Conservation (phyloP, 768 basidiomycete species). For the Vishniacozyma victoriae region DNA sequence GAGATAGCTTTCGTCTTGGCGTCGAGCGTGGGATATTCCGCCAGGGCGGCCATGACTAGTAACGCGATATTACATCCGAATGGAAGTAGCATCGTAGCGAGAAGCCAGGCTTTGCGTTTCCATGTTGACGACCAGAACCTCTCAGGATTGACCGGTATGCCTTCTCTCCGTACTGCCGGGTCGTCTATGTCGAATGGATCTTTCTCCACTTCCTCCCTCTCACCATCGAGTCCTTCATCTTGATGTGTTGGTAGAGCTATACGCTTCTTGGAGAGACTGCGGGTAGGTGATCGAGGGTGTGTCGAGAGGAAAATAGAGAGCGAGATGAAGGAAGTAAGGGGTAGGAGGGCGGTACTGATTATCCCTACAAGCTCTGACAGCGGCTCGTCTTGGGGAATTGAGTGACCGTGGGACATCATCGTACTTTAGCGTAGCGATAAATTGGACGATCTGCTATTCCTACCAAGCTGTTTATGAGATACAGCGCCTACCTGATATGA, state of each 20-base stretch:
- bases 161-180: slow-evolving; percentile 21
- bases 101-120: slow-evolving; percentile 17
- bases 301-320: slow-evolving; percentile 27
- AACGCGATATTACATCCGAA: slow-evolving; percentile 24
- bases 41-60: slow-evolving; percentile 16
- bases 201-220: slow-evolving; percentile 12
- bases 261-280: slow-evolving; percentile 2
- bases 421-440: too few species aligned
- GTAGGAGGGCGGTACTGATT: slow-evolving; percentile 24
- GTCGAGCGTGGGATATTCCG: slow-evolving; percentile 1
- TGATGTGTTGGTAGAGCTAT: slow-evolving; percentile 24
- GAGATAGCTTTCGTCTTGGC: slow-evolving; percentile 11
- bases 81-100: slow-evolving; percentile 19
- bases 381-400: neutral
- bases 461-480: too few species aligned
- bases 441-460: too few species aligned
- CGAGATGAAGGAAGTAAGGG: slow-evolving; percentile 22
- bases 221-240: slow-evolving; percentile 21
- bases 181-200: slow-evolving; percentile 39
- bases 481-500: too few species aligned
- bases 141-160: slow-evolving; percentile 24
- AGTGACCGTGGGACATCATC: too few species aligned
- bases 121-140: slow-evolving; percentile 27
- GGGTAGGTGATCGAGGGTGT: slow-evolving; percentile 27
- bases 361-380: slow-evolving; percentile 17